phyloP scores from a whole-genome alignment of 345 rosid species.

The Hypericum androsaemum region DNA sequence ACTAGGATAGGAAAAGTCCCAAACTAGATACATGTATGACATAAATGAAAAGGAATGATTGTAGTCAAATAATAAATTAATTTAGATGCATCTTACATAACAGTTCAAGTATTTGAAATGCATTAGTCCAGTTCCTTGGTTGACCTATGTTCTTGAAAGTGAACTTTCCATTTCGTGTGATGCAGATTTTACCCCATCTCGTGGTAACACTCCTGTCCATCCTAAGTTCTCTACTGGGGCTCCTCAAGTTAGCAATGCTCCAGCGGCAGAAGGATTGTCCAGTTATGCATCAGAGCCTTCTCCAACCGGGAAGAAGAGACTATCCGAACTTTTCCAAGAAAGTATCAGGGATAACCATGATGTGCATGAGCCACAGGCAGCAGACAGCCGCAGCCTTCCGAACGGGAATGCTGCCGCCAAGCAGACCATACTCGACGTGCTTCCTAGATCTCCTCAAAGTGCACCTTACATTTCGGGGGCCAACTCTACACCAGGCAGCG shows the following conservation, averaged over 20 bases:
- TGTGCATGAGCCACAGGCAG: slow-evolving; percentile 17
- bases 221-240: slow-evolving; percentile 35
- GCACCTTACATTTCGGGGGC: slow-evolving; percentile 45
- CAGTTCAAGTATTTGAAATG: no score
- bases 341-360: slow-evolving; percentile 31
- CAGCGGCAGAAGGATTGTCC: slow-evolving; percentile 26
- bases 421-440: slow-evolving; percentile 24
- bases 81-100: no score
- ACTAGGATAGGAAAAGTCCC: no score
- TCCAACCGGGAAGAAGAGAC: slow-evolving; percentile 55
- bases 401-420: slow-evolving; percentile 20
- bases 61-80: no score
- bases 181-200: slow-evolving; percentile 90
- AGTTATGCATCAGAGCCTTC: slow-evolving; percentile 34
- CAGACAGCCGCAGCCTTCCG: slow-evolving; percentile 10
- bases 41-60: no score
- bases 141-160: neutral
- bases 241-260: slow-evolving; percentile 27
- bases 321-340: slow-evolving; percentile 63
- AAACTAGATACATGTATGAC: no score
- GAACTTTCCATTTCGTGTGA: neutral
- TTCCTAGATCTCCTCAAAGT: slow-evolving; percentile 28
- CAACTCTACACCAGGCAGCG: slow-evolving; percentile 40
- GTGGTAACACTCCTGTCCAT: slow-evolving; percentile 76
- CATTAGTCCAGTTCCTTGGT: no score